Evolutionary conservation across 2,329 filamentous ascomycete genomes (phyloP), one percentile per base, ranked within the genome.

Genomic region (Dryadomyces quercivorus): DNA sequence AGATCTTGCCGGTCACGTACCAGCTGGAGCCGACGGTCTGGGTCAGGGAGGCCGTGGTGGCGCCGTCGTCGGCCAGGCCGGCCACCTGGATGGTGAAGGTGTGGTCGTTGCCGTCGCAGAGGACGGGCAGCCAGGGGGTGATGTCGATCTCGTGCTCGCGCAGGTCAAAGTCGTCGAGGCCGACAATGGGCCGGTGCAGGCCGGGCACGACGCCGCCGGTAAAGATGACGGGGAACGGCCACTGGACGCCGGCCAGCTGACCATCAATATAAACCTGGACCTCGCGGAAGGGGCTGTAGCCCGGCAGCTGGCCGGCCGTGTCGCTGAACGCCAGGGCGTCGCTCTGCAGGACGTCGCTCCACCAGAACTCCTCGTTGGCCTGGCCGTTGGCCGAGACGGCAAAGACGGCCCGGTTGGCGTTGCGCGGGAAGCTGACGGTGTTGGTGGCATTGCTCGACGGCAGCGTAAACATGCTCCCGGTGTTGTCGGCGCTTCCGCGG

Each of bases 221-320:
- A 61, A 91, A 92, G 50, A 94, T 84, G 18, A 89, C 76, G 0
- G 88, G 87, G 61, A 87, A 92, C 1, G 88, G 89, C 86, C 86
- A 93, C 36, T 81, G 78, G 1, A 90, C 81, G 2, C 88, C 88
- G 1, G 85, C 86, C 21, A 92, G 67, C 18, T 76, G 69, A 1
- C 78, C 85, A 63, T 94, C 88, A 52, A 94, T 86, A 46, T 78
- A 72, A 1, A 93, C 71, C 61, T 91, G 86, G 1, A 93, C 75
- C 69, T 94, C 88, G 21, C 88, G 81, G 65, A 87, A 92, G 1
- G 86, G 81, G 5, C 84, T 84, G 61, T 80, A 81, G 0, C 86
- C 88, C 22, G 80, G 79, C 0, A 89, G 72, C 1, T 69, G 68
- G 13, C 79, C 81, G 4, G 76, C 75, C 1, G 73, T 75, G 7